Base-by-base conservation (phyloP, 176 grass and related monocot genomes). In the Aegilops umbellulata region DNA sequence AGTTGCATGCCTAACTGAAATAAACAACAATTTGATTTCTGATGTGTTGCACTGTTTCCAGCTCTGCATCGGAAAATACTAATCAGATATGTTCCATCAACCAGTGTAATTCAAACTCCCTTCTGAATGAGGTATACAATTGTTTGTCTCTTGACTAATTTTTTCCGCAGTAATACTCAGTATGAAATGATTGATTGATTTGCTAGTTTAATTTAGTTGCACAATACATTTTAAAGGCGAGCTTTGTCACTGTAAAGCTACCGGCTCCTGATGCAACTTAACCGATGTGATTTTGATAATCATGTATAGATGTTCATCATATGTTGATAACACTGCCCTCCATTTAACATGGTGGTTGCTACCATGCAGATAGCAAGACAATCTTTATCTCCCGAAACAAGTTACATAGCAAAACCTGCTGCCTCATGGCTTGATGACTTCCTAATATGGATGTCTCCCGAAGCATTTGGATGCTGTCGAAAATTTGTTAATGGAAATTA, bases 391-490 rank as follows among this genome's bases (percentile, higher is more conserved):
- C 84, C 94, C 51, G 83, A 90, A 82, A 86, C 80, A 58, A 99
- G 90, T 91, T 93, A 95, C 77, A 96, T 99, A 77, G 92, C 97
- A 71, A 96, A 99, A 85, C 90, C 97, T 65, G 97, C 94, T 46
- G 97, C 97, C 78, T 99, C 97, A 82, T 99, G 97, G 97, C 94
- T 99, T 86, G 97, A 99, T 91, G 97, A 99, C 83, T 99, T 99
- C 82, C 93, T 99, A 38, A 86, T 92, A 85, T 99, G 97, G 97
- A 85, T 99, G 83, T 99, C 97, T 64, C 97, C 97, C 30, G 97
- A 96, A 73, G 97, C 97, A 84, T 99, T 99, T 81, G 95, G 97
- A 69, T 99, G 97, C 84, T 99, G 97, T 82, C 88, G 97, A 26
- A 91, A 96, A 84, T 94, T 91, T 69, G 72, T 92, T 72, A 88